phyloP scores from a whole-genome alignment of 495 filamentous ascomycete species.

The Penicillium silybi region DNA sequence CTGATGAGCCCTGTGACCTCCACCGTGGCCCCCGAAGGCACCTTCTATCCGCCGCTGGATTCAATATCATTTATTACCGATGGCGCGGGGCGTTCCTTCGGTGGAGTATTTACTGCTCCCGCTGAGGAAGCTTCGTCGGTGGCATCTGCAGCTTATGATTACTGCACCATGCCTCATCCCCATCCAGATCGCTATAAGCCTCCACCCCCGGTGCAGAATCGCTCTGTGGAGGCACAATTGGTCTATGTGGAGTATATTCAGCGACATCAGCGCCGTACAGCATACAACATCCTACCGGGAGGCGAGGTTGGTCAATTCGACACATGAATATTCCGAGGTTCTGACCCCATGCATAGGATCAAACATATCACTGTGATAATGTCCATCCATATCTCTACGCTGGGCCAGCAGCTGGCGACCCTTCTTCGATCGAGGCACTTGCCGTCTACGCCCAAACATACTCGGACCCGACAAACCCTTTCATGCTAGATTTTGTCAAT shows the following conservation, averaged over 20 bases:
- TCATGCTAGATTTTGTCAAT: constrained; percentile 20
- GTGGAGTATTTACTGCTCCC: constrained; percentile 27
- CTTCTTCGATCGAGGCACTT: constrained; percentile 5
- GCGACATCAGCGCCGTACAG: constrained; percentile 32
- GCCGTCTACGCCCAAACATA: constrained; percentile 32
- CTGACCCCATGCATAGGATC: constrained; percentile 18
- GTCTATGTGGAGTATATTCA: constrained; percentile 36
- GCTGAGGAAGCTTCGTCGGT: constrained; percentile 10
- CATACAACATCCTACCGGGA: constrained; percentile 33
- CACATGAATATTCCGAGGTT: not conserved
- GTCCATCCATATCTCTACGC: constrained; percentile 28
- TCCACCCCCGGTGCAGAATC: constrained; percentile 20
- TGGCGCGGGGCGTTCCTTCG: constrained; percentile 25
- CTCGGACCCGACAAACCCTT: constrained; percentile 27
- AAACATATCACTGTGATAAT: constrained; percentile 33
- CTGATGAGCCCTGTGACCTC: not conserved
- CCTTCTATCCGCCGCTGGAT: constrained; percentile 34
- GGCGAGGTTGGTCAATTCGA: constrained; percentile 23
- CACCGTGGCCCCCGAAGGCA: constrained; percentile 1
- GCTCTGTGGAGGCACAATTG: constrained; percentile 20
- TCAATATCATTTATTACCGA: constrained; percentile 32
- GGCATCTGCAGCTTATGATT: constrained; percentile 23
- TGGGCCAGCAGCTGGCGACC: constrained; percentile 4
- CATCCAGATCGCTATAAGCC: constrained; percentile 19
- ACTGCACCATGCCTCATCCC: constrained; percentile 38